Conservation (phyloP, 306 rosid genomes). For the Crataegus laevigata region DNA sequence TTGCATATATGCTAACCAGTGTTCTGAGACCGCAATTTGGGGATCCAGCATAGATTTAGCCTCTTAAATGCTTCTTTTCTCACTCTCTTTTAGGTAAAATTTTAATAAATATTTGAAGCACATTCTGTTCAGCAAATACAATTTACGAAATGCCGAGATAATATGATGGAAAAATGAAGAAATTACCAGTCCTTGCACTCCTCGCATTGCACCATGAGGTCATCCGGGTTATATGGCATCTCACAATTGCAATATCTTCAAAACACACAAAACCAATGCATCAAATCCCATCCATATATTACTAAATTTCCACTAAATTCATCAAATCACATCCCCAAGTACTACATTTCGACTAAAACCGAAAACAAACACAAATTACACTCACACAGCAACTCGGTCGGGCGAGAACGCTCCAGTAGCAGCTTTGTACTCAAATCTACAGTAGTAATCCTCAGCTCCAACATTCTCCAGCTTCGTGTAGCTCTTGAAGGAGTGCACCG, state of each 20-base stretch:
- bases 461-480: slow-evolving; percentile 83
- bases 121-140: not conserved
- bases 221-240: slow-evolving; percentile 95
- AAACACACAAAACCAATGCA: slow-evolving; percentile 10
- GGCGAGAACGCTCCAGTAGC: slow-evolving; percentile 81
- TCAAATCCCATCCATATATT: not conserved
- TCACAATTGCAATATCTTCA: slow-evolving; percentile 90
- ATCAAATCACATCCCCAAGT: not conserved
- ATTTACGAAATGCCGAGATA: not conserved
- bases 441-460: slow-evolving; percentile 72
- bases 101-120: not conserved
- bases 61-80: not conserved
- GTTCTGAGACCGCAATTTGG: not conserved
- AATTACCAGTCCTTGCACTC: slow-evolving; percentile 93
- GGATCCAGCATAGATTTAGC: not conserved
- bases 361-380: not conserved
- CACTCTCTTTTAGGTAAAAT: not conserved
- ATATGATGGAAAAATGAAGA: slow-evolving; percentile 12
- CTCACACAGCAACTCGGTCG: slow-evolving; percentile 93
- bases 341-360: not conserved
- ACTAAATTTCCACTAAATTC: not conserved
- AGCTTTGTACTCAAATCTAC: slow-evolving; percentile 90
- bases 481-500: slow-evolving; percentile 70
- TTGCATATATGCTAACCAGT: not conserved
- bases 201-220: slow-evolving; percentile 94